Base-by-base conservation (phyloP, 2,329 filamentous ascomycete species). In the Botrytis fabae region DNA sequence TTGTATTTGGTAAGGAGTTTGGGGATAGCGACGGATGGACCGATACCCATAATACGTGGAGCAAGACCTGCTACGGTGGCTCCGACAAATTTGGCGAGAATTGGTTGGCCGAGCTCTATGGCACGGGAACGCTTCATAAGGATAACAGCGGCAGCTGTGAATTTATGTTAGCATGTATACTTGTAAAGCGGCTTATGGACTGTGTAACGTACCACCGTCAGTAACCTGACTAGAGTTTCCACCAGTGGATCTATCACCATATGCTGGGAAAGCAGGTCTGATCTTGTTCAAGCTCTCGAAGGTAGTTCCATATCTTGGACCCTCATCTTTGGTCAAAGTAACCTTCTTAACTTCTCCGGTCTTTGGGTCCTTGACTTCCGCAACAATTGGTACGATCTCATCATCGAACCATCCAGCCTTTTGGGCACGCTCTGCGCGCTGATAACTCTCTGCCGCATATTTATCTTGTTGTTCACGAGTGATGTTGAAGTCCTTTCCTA, bases 21-120 rank as follows among this genome's bases (percentile, higher is more conserved):
- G 76, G 90, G 90, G 76, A 92, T 91, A 74, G 89, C 90, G 51
- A 92, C 83, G 61, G 90, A 90, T 51, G 93, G 93, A 72, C 93
- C 93, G 77, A 98, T 97, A 76, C 95, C 96, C 96, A 99, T 99
- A 84, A 99, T 94, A 76, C 96, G 89, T 9, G 96, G 96, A 0
- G 96, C 90, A 8, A 98, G 89, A 78, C 96, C 96, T 57, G 95
- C 93, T 60, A 97, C 91, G 18, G 95, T 97, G 73, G 95, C 93
- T 78, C 93, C 94, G 76, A 96, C 94, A 82, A 94, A 98, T 84
- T 99, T 99, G 83, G 92, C 96, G 75, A 98, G 81, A 83, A 99
- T 95, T 75, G 95, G 94, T 85, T 98, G 93, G 76, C 92, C 92
- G 62, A 98, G 90, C 83, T 92, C 90, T 80, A 93, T 88, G 74